These are phyloP conservation scores for Salicornia ramosissima DNA, from an alignment of 148 eudicot genomes.

Conservation along the genomic window DNA sequence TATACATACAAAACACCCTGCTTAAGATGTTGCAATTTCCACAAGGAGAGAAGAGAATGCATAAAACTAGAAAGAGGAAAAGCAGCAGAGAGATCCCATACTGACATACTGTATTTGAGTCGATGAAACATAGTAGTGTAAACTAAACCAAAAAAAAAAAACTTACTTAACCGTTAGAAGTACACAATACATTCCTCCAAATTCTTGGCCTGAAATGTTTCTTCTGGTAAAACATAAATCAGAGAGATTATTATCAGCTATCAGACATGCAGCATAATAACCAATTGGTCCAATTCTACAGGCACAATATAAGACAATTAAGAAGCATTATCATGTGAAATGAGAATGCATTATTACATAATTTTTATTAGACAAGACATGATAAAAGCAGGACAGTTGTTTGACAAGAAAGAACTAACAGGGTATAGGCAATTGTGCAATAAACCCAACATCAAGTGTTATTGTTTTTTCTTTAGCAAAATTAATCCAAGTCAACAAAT, in stretches of 20 bases:
- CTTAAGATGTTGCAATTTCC: neutral
- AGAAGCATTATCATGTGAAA: too few relatives aligned
- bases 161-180: constrained; percentile 75
- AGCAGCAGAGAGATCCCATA: neutral
- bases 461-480: neutral
- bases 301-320: neutral
- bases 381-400: neutral
- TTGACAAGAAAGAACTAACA: neutral
- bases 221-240: constrained; percentile 48
- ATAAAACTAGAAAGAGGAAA: too few relatives aligned
- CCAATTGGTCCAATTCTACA: neutral
- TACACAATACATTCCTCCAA: constrained; percentile 91
- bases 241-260: neutral
- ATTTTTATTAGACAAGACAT: neutral
- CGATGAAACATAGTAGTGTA: too few relatives aligned
- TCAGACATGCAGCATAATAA: neutral
- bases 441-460: neutral
- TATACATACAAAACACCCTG: constrained; percentile 14
- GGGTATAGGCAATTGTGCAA: neutral
- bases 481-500: neutral
- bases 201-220: constrained; percentile 95
- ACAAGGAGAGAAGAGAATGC: neutral
- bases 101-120: too few relatives aligned
- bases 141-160: too few relatives aligned
- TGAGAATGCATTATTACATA: neutral